Conservation (phyloP, 1,284 basidiomycete genomes). For the Gomphus bonarii region DNA sequence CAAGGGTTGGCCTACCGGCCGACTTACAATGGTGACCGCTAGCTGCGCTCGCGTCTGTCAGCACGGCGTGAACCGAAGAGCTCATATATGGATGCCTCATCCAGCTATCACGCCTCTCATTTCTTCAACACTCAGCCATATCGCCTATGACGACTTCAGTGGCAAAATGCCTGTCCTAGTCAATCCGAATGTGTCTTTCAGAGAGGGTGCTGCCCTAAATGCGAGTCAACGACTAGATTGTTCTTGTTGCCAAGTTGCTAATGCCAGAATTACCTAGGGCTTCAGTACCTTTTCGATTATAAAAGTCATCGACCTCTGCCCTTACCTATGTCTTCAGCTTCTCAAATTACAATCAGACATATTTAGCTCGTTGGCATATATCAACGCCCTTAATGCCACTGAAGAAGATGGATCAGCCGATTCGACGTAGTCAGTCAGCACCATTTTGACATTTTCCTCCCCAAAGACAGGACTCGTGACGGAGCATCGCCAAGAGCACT, state of each 20-base stretch:
- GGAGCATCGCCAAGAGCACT: slow-evolving; percentile 40
- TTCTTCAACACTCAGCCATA: slow-evolving; percentile 78
- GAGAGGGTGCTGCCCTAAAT: slow-evolving; percentile 41
- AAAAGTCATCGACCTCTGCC: slow-evolving; percentile 35
- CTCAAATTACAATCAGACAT: slow-evolving; percentile 32
- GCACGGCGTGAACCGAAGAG: slow-evolving; percentile 32
- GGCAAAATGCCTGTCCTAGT: slow-evolving; percentile 26
- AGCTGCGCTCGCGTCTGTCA: too few relatives aligned
- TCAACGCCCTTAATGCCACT: slow-evolving; percentile 29
- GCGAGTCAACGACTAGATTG: slow-evolving; percentile 20
- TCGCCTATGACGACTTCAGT: slow-evolving; percentile 33
- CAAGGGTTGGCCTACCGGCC: too few relatives aligned
- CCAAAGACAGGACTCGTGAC: slow-evolving; percentile 41
- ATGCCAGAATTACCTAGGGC: slow-evolving; percentile 28
- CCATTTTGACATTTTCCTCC: neutral
- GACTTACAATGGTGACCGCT: too few relatives aligned
- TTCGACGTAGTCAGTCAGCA: slow-evolving; percentile 23
- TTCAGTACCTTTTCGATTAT: slow-evolving; percentile 48
- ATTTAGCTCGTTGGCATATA: slow-evolving; percentile 46
- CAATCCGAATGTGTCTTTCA: slow-evolving; percentile 51
- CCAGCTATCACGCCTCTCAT: slow-evolving; percentile 64
- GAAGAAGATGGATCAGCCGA: slow-evolving; percentile 21
- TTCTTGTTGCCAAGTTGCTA: slow-evolving; percentile 12
- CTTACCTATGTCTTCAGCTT: neutral
- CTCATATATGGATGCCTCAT: slow-evolving; percentile 64